These are phyloP conservation scores for Rubus parviflorus DNA, from an alignment of 306 rosid species.

Conservation along the genomic window DNA sequence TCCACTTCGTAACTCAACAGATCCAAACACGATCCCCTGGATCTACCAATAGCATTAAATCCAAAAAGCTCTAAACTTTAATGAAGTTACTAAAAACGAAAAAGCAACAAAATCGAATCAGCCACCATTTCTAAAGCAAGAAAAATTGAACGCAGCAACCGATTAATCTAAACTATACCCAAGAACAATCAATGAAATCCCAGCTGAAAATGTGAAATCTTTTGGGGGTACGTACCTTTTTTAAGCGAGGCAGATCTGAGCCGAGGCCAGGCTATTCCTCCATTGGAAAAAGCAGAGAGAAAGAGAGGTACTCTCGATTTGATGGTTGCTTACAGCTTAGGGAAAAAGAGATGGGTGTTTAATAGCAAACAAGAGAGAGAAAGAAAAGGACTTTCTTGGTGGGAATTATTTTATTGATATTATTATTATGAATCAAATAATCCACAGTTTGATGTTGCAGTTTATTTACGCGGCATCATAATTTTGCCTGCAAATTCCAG, in stretches of 20 bases:
- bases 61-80: neutral
- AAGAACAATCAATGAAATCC: neutral
- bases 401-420: neutral
- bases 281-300: neutral
- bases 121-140: neutral
- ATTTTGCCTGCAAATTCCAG: neutral
- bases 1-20: neutral
- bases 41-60: neutral
- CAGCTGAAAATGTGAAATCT: neutral
- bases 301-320: neutral
- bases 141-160: neutral
- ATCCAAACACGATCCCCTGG: conserved; percentile 15
- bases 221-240: conserved; percentile 29
- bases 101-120: neutral
- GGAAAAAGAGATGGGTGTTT: neutral
- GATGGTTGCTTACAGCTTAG: conserved; percentile 5
- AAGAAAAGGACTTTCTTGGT: neutral
- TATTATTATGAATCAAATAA: neutral
- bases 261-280: conserved; percentile 14
- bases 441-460: neutral
- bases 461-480: neutral
- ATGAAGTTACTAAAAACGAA: neutral
- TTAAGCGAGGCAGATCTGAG: conserved; percentile 31
- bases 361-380: neutral
- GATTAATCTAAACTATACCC: neutral